Percentiles rank a stretch among this genome's conserved stretches.
phyloP scores from a whole-genome alignment of 192 early-diverging fungal genomes.

The Rhizophagus prolifer region DNA sequence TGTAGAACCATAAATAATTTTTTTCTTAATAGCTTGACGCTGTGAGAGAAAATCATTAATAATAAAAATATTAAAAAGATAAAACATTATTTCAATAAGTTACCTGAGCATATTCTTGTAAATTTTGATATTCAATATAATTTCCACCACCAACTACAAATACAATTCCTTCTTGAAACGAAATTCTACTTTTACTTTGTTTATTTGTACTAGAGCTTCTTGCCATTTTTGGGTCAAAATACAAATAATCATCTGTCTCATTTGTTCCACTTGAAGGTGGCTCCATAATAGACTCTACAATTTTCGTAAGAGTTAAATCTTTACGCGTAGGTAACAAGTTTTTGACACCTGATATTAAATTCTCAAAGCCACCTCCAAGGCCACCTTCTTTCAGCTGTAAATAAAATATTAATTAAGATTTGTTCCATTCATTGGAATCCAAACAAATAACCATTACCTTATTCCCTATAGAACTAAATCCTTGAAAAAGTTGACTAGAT shows the following conservation, averaged over 20 bases:
- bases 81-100: background rate
- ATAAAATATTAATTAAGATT: background rate
- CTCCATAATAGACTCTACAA: conserved; percentile 86
- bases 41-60: background rate
- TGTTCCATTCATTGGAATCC: background rate
- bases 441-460: conserved; percentile 48
- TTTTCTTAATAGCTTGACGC: conserved; percentile 57
- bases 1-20: conserved; percentile 93
- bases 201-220: conserved; percentile 50
- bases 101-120: conserved; percentile 85
- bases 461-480: conserved; percentile 72
- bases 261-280: conserved; percentile 47
- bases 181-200: conserved; percentile 41
- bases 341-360: conserved; percentile 84
- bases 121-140: conserved; percentile 96
- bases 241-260: conserved; percentile 82
- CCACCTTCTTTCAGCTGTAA: conserved; percentile 58
- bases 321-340: conserved; percentile 91
- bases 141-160: conserved; percentile 98
- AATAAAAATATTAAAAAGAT: background rate
- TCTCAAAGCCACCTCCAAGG: conserved; percentile 69
- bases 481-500: conserved; percentile 51
- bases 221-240: conserved; percentile 83
- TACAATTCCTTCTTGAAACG: conserved; percentile 91
- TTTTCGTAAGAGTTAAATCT: conserved; percentile 82